phyloP scores from a whole-genome alignment of 2,329 filamentous ascomycete genomes.

The Boeremia exigua region DNA sequence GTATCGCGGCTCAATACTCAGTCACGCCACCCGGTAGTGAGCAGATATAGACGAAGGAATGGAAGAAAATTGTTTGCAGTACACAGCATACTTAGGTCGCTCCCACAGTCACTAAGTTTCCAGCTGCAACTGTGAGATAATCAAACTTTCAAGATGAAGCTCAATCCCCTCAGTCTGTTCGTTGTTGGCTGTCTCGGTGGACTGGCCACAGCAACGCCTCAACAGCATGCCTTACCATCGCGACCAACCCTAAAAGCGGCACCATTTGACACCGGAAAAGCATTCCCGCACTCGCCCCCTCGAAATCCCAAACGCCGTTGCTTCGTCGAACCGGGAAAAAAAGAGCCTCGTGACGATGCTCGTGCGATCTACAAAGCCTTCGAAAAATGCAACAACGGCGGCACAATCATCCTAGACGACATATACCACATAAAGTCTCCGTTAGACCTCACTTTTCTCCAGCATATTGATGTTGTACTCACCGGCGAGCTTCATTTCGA shows the following conservation, averaged over 20 bases:
- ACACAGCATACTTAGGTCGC: background rate
- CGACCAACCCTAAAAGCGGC: background rate
- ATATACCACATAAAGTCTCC: constrained; percentile 61
- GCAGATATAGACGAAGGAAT: background rate
- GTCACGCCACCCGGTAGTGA: background rate
- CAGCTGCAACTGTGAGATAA: background rate
- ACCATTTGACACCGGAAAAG: background rate
- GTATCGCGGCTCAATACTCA: background rate
- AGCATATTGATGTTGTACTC: constrained; percentile 60
- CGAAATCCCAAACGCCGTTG: constrained; percentile 6
- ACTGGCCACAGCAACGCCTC: background rate
- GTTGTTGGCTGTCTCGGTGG: background rate
- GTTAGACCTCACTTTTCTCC: constrained; percentile 65
- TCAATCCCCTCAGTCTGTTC: background rate
- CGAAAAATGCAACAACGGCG: constrained; percentile 63
- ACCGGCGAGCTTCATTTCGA: constrained; percentile 64
- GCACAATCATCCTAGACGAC: constrained; percentile 54
- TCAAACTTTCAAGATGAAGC: background rate
- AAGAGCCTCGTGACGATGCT: constrained; percentile 50
- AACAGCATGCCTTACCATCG: background rate
- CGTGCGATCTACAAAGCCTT: constrained; percentile 57
- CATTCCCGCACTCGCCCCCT: constrained; percentile 1
- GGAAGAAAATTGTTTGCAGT: background rate
- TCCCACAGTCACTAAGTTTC: too few species aligned
- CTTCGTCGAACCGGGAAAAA: constrained; percentile 21